phyloP scores from a whole-genome alignment of 2,329 filamentous ascomycete genomes.

The Colletotrichum trifolii region DNA sequence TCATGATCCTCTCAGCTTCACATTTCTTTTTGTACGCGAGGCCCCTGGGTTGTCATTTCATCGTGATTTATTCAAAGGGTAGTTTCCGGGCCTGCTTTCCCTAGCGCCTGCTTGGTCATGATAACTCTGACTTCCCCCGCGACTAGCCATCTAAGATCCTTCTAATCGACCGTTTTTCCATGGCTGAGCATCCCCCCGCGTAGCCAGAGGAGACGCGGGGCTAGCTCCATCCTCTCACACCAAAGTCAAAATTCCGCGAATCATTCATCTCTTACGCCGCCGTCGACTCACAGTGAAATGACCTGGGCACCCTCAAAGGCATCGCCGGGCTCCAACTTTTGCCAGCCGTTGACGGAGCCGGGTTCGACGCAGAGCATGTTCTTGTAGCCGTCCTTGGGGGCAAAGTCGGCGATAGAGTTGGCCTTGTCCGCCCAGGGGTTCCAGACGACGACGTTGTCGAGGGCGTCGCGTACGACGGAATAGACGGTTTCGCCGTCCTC shows the following conservation, averaged over 20 bases:
- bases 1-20: background rate
- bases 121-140: slow-evolving; percentile 5
- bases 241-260: too few relatives aligned
- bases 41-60: slow-evolving; percentile 6
- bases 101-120: slow-evolving; percentile 23
- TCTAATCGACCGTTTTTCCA: slow-evolving; percentile 3
- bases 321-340: slow-evolving; percentile 83
- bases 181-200: too few relatives aligned
- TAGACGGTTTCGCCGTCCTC: slow-evolving; percentile 74
- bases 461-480: slow-evolving; percentile 83
- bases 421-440: slow-evolving; percentile 95
- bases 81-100: slow-evolving; percentile 25
- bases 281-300: slow-evolving; percentile 46
- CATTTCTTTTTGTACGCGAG: background rate
- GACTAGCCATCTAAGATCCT: slow-evolving; percentile 21
- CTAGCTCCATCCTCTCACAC: background rate
- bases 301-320: slow-evolving; percentile 72
- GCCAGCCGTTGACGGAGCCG: slow-evolving; percentile 84
- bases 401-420: slow-evolving; percentile 84
- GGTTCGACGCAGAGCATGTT: slow-evolving; percentile 96
- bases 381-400: slow-evolving; percentile 88
- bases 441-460: slow-evolving; percentile 93
- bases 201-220: too few relatives aligned
- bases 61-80: slow-evolving; percentile 28
- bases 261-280: too few relatives aligned